These are phyloP conservation scores for Moesziomyces sp. DNA, from an alignment of 1,284 basidiomycete species.

Conservation along the genomic window DNA sequence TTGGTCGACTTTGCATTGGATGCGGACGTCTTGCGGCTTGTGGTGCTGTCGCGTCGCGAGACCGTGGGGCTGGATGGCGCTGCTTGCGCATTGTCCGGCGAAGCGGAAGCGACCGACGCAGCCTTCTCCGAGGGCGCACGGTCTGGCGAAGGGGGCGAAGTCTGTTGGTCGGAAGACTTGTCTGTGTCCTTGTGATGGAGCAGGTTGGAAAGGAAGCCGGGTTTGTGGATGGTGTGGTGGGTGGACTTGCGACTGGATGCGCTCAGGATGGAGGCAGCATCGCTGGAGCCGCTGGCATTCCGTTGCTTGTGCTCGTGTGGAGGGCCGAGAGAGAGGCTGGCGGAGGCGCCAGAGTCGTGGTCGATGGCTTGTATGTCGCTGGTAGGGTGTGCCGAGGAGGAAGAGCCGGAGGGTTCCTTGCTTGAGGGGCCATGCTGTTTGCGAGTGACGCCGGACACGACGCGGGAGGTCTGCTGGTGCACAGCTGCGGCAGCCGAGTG, in stretches of 20 bases:
- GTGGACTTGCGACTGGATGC: slow-evolving; percentile 12
- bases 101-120: not conserved
- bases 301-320: slow-evolving; percentile 12
- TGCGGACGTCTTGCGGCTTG: slow-evolving; percentile 30
- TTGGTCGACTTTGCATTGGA: slow-evolving; percentile 35
- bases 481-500: slow-evolving; percentile 40
- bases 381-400: not conserved
- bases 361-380: slow-evolving; percentile 29
- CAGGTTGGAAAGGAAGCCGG: slow-evolving; percentile 18
- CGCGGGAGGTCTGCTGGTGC: slow-evolving; percentile 29
- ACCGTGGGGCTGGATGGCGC: slow-evolving; percentile 9
- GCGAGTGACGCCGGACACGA: slow-evolving; percentile 10
- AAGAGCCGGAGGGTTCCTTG: slow-evolving; percentile 6
- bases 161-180: slow-evolving; percentile 4
- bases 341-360: slow-evolving; percentile 21
- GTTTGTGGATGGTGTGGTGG: slow-evolving; percentile 13
- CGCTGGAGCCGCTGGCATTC: slow-evolving; percentile 8
- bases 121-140: too few relatives aligned
- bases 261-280: slow-evolving; percentile 27
- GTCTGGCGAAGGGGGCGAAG: slow-evolving; percentile 1
- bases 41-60: slow-evolving; percentile 32
- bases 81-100: slow-evolving; percentile 6
- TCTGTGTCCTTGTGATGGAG: slow-evolving; percentile 15
- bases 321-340: slow-evolving; percentile 8
- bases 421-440: slow-evolving; percentile 8